phyloP scores from a whole-genome alignment of 1,284 basidiomycete genomes.

The Tremellales sp. region DNA sequence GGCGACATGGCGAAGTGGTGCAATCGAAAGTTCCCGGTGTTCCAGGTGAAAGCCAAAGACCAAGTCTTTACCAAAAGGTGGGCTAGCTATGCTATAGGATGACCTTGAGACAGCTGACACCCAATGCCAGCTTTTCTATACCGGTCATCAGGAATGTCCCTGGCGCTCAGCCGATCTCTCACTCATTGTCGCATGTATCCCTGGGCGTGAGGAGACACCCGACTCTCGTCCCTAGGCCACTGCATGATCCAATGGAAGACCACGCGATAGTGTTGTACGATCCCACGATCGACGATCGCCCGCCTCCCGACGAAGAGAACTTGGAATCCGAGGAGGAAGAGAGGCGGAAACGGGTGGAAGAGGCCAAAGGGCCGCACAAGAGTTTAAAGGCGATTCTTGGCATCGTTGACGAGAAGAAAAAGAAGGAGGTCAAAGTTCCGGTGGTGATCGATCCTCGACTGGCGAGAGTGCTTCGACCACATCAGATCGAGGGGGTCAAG shows the following conservation, averaged over 20 bases:
- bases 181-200: constrained; percentile 65
- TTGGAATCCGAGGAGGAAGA: constrained; percentile 56
- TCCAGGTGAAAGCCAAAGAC: constrained; percentile 73
- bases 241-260: constrained; percentile 96
- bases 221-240: constrained; percentile 79
- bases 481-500: constrained; percentile 98
- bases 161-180: constrained; percentile 62
- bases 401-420: constrained; percentile 60
- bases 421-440: constrained; percentile 73
- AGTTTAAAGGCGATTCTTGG: constrained; percentile 81
- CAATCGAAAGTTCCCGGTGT: constrained; percentile 75
- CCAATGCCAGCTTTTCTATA: constrained; percentile 64
- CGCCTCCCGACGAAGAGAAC: constrained; percentile 69
- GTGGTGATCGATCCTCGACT: constrained; percentile 93
- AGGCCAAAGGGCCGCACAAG: constrained; percentile 76
- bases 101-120: neutral
- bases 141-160: constrained; percentile 80
- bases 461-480: constrained; percentile 83
- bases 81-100: constrained; percentile 3
- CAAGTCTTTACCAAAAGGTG: constrained; percentile 54
- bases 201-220: constrained; percentile 82
- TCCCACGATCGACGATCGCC: constrained; percentile 87
- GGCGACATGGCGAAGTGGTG: constrained; percentile 51
- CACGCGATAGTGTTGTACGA: constrained; percentile 97
- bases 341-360: constrained; percentile 60